Base-by-base conservation (phyloP, 176 grass and related monocot species). In the Carex cristatella region DNA sequence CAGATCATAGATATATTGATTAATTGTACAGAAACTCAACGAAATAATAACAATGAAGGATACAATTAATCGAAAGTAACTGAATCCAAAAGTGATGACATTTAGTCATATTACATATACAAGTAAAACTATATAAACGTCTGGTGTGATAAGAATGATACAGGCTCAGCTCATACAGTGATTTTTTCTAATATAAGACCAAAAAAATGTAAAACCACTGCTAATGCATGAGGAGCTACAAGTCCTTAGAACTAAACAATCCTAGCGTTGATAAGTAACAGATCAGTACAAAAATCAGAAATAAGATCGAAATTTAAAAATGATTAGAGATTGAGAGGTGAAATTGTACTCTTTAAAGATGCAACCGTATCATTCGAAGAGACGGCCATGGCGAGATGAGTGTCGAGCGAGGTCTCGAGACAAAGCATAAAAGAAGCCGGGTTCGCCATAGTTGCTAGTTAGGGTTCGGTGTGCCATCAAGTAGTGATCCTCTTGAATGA, bases 351-450 rank as follows among this genome's bases (percentile, higher is more conserved):
- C 88, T 92, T 95, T 44, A 99, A 83, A 85, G 33, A 63, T 67
- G 85, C 67, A 61, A 94, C 51, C 27, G 87, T 82, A 16, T 91
- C 85, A 61, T 82, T 84, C 55, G 54, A 63, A 78, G 87, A 85
- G 78, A 87, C 81, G 46, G 64, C 12, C 57, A 94, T 28, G 18
- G 64, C 91, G 61, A 99, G 87, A 65, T 51, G 61, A 51, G 90
- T 95, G 78, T 78, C 87, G 44, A 99, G 80, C 46, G 85, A 83
- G 19, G 96, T 92, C 69, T 92, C 81, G 10, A 95, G 10, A 83
- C 88, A 99, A 7, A 98, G 58, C 55, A 80, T 23, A 9, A 92
- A 2, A 18, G 10, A 57, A 27, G 16, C 64, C 68, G 71, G 55
- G 57, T 27, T 66, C 58, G 76, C 73, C 85, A 80, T 69, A 1